Evolutionary conservation across 192 early-diverging fungal species (phyloP), one percentile per base, ranked within the genome.

Genomic region (Mortierella claussenii): DNA sequence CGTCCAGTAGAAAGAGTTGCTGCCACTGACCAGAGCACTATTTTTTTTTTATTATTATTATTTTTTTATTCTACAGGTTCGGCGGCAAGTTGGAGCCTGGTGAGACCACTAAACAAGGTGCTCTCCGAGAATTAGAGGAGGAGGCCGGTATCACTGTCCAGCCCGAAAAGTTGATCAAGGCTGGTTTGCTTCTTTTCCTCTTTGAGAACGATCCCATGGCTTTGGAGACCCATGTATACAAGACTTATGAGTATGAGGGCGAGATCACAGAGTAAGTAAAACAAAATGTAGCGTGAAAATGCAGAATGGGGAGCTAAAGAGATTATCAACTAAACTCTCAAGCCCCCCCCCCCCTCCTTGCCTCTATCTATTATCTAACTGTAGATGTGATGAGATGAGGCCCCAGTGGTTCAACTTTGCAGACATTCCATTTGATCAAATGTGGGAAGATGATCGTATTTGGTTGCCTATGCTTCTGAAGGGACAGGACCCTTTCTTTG

Each of bases 81-180:
- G 92, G 92, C 44, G 92, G 92, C 37, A 94, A 94, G 53, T 84
- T 93, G 18, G 92, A 94, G 52, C 42, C 80, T 9, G 79, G 81
- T 1, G 92, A 94, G 62, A 86, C 90, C 2, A 51, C 90, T 27
- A 60, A 69, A 23, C 52, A 90, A 58, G 90, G 86, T 9, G 90
- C 92, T 0, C 37, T 68, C 2, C 83, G 92, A 17, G 92, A 94
- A 53, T 80, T 93, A 11, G 51, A 70, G 30, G 90, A 90, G 42
- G 89, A 92, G 46, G 80, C 81, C 7, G 80, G 81, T 11, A 81
- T 91, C 11, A 76, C 73, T 8, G 64, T 76, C 52, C 40, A 33
- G 21, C 79, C 84, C 0, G 47, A 60, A 33, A 33, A 43, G 26
- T 62, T 88, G 46, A 70, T 83, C 8, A 81, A 83, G 21, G 79